These are phyloP conservation scores for Zygoascus sp. DNA, from an alignment of 1,139 yeast genomes.

Conservation along the genomic window DNA sequence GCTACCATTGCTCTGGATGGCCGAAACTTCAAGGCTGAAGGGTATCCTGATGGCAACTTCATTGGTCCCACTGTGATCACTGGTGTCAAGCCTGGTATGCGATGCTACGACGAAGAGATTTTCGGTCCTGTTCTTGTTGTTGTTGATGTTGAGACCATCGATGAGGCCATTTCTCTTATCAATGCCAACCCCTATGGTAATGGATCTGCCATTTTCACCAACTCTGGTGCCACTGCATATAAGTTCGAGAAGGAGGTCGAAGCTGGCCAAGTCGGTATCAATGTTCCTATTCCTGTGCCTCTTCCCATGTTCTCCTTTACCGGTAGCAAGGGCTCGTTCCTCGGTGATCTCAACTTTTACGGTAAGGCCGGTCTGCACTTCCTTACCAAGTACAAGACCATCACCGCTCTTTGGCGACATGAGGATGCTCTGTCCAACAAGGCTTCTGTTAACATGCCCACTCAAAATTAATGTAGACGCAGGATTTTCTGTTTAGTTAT, in stretches of 20 bases:
- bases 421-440: slow-evolving; percentile 52
- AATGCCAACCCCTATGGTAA: slow-evolving; percentile 68
- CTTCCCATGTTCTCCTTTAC: slow-evolving; percentile 80
- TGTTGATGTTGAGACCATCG: slow-evolving; percentile 60
- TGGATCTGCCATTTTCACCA: slow-evolving; percentile 68
- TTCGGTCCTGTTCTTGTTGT: slow-evolving; percentile 73
- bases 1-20: slow-evolving; percentile 65
- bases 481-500: too few species aligned
- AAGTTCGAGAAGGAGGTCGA: slow-evolving; percentile 67
- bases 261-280: slow-evolving; percentile 76
- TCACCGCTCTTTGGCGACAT: slow-evolving; percentile 65
- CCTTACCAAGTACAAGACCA: slow-evolving; percentile 73
- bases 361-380: slow-evolving; percentile 72
- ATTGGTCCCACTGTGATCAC: slow-evolving; percentile 69
- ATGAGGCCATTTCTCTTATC: slow-evolving; percentile 65
- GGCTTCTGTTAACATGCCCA: slow-evolving; percentile 62
- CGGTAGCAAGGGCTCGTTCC: slow-evolving; percentile 71
- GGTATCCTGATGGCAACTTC: slow-evolving; percentile 64
- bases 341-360: slow-evolving; percentile 76
- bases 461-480: slow-evolving; percentile 40
- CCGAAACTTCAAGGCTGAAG: slow-evolving; percentile 47
- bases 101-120: slow-evolving; percentile 70
- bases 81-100: slow-evolving; percentile 62
- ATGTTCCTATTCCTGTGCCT: slow-evolving; percentile 83
- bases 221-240: slow-evolving; percentile 65